Percentiles rank a stretch among this genome's conserved stretches.
Evolutionary conservation across 2,329 filamentous ascomycete species (phyloP).

Genomic region (Talaromyces piceae): DNA sequence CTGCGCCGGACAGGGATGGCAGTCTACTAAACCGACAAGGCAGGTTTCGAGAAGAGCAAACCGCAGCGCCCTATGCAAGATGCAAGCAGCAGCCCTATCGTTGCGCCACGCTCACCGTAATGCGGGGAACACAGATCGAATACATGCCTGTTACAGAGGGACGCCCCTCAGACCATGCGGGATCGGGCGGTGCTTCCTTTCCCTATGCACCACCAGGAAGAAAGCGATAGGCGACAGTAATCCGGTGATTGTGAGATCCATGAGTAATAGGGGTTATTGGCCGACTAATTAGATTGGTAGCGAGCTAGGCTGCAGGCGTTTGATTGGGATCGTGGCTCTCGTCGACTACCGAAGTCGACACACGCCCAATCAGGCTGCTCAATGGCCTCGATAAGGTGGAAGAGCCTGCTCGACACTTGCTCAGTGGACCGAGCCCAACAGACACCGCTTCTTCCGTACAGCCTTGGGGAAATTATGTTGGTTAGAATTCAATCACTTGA

Average conservation of each 20-base stretch:
- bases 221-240: no score
- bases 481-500: not conserved
- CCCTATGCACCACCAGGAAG: no score
- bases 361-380: not conserved
- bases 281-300: no score
- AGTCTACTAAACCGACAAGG: not conserved
- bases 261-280: no score
- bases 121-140: not conserved
- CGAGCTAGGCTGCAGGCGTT: no score
- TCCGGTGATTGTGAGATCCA: no score
- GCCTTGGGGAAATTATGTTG: no score
- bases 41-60: slow-evolving; percentile 1
- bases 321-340: not conserved
- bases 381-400: not conserved
- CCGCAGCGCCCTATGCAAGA: not conserved
- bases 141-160: no score
- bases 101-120: not conserved
- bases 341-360: not conserved
- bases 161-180: no score
- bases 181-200: no score
- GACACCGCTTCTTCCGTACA: not conserved
- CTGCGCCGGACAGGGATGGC: no score
- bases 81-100: slow-evolving; percentile 1
- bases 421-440: not conserved
- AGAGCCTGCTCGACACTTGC: no score